Evolutionary conservation across 805 yeast species (phyloP), one percentile per base, ranked within the genome.

Genomic region (Nakazawaea anatomiae): DNA sequence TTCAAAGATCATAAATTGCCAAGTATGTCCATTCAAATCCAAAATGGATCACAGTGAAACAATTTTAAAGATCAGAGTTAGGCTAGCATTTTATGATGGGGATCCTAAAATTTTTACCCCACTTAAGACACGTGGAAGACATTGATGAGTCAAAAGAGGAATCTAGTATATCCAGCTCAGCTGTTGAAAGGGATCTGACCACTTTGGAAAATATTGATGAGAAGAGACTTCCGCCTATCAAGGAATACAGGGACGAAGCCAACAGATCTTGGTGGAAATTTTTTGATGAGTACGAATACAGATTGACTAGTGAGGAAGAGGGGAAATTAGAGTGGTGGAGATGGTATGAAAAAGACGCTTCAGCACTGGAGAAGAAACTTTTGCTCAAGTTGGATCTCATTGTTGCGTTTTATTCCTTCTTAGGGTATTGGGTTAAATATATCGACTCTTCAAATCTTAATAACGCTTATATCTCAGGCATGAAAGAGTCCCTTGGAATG

Each of bases 351-450:
- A 74, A 73, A 29, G 45, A 27, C 6, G 34, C 44, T 25, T 27
- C 48, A 4, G 9, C 9, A 10, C 42, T 35, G 18, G 47, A 49
- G 30, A 44, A 42, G 39, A 39, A 31, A 31, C 34, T 81, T 36
- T 59, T 81, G 14, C 62, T 71, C 54, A 83, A 83, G 59, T 62
- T 83, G 39, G 89, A 84, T 57, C 55, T 81, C 11, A 59, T 81
- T 35, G 65, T 85, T 47, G 72, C 82, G 9, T 69, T 74, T 45
- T 79, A 80, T 55, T 71, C 85, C 0, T 76, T 82, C 62, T 64
- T 81, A 53, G 82, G 81, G 1, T 83, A 83, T 63, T 85, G 87
- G 86, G 79, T 83, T 51, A 85, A 84, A 61, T 79, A 80, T 51
- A 67, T 85, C 46, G 89, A 85, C 59, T 75, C 74, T 51, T 69